phyloP scores from a whole-genome alignment of 2,329 filamentous ascomycete genomes.

The Colletotrichum sp. region DNA sequence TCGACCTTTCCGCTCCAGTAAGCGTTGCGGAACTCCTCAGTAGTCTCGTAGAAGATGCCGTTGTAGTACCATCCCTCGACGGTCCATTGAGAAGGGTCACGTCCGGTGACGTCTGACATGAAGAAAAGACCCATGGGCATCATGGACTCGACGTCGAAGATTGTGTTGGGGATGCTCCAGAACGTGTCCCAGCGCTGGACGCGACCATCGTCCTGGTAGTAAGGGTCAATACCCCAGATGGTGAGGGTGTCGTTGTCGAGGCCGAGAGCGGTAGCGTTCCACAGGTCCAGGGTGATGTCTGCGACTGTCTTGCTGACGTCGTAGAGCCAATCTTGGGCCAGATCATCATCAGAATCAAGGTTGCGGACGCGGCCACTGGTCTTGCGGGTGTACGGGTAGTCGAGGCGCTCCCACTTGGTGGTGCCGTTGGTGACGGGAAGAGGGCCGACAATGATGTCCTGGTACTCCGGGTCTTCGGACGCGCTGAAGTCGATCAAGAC shows the following conservation, averaged over 20 bases:
- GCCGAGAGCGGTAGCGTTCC: conserved; percentile 40
- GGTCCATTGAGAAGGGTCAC: conserved; percentile 55
- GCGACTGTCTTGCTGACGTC: conserved; percentile 30
- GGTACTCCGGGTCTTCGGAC: conserved; percentile 39
- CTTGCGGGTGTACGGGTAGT: conserved; percentile 46
- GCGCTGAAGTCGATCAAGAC: conserved; percentile 45
- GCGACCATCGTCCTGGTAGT: conserved; percentile 43
- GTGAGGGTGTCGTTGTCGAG: conserved; percentile 45
- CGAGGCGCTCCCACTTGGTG: conserved; percentile 40
- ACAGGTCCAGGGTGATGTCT: conserved; percentile 49
- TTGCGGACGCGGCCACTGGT: conserved; percentile 41
- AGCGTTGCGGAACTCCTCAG: conserved; percentile 49
- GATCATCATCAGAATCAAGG: conserved; percentile 39
- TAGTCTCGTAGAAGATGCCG: conserved; percentile 55
- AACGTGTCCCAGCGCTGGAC: conserved; percentile 54
- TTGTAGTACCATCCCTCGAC: conserved; percentile 60
- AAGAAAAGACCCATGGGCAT: conserved; percentile 50
- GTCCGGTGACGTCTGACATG: conserved; percentile 52
- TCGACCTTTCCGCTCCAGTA: conserved; percentile 47
- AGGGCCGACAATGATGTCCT: conserved; percentile 54
- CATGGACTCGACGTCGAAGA: conserved; percentile 46
- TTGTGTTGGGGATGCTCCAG: conserved; percentile 39
- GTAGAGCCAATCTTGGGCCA: conserved; percentile 35
- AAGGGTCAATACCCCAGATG: conserved; percentile 46
- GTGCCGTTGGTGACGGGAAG: conserved; percentile 47